A percentile compares a stretch with the other conserved stretches of the same genome.
These are phyloP conservation scores for Butyriboletus loyo DNA, from an alignment of 768 basidiomycete species.

Conservation along the genomic window DNA sequence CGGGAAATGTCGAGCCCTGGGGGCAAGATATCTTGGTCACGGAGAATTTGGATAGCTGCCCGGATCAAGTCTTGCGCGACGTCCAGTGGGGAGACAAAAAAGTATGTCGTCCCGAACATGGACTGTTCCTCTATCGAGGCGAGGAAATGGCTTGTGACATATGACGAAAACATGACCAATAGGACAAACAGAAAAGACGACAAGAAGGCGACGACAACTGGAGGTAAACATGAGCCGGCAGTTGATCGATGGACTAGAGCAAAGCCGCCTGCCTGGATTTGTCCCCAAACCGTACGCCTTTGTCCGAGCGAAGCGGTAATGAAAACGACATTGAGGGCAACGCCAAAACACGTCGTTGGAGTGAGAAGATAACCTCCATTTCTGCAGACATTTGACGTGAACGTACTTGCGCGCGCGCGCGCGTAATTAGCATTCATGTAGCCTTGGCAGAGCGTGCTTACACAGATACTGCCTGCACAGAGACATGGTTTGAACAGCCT, in stretches of 20 bases:
- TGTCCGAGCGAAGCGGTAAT: slow-evolving; percentile 74
- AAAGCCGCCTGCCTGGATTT: slow-evolving; percentile 56
- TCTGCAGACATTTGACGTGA: slow-evolving; percentile 74
- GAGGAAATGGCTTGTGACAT: slow-evolving; percentile 65
- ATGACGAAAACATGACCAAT: slow-evolving; percentile 67
- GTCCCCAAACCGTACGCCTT: slow-evolving; percentile 67
- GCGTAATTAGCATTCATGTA: slow-evolving; percentile 22
- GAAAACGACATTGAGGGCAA: slow-evolving; percentile 78
- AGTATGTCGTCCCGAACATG: slow-evolving; percentile 34
- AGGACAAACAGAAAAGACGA: slow-evolving; percentile 61
- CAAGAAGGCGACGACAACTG: slow-evolving; percentile 63
- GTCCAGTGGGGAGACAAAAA: slow-evolving; percentile 51
- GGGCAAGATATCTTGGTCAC: slow-evolving; percentile 49
- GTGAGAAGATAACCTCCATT: slow-evolving; percentile 64
- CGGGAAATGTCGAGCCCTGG: slow-evolving; percentile 20
- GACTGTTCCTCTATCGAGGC: slow-evolving; percentile 55
- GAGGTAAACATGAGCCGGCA: slow-evolving; percentile 11
- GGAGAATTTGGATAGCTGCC: slow-evolving; percentile 59
- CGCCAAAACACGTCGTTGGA: slow-evolving; percentile 71
- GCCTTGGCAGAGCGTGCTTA: slow-evolving; percentile 27
- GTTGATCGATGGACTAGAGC: slow-evolving; percentile 1
- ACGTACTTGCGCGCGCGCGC: slow-evolving; percentile 52
- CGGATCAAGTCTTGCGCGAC: slow-evolving; percentile 59
- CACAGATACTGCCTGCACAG: slow-evolving; percentile 73
- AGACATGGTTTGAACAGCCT: slow-evolving; percentile 73